Percentiles rank a stretch among this genome's conserved stretches.
Evolutionary conservation across 768 basidiomycete genomes (phyloP).

Genomic region (Calocybe indica): DNA sequence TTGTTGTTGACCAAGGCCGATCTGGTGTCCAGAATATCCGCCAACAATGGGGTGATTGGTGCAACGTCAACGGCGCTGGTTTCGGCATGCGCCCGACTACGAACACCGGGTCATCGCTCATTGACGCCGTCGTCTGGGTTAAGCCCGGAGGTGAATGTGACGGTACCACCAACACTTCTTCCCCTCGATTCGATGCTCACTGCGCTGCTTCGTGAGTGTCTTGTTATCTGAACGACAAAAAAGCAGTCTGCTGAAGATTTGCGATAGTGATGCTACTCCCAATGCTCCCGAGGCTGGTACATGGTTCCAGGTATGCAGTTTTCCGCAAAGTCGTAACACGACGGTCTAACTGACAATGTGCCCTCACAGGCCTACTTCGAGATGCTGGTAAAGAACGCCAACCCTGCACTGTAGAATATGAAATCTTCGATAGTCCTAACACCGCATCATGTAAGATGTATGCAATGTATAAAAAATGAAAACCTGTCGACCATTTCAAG

Average conservation of each 20-base stretch:
- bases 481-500: too few species aligned
- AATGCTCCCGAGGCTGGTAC: constrained; percentile 59
- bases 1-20: constrained; percentile 65
- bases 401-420: constrained; percentile 38
- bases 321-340: too few species aligned
- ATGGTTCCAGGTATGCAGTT: constrained; percentile 47
- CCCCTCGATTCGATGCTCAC: constrained; percentile 46
- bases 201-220: constrained; percentile 40
- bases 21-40: constrained; percentile 60
- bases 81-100: constrained; percentile 56
- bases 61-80: constrained; percentile 60
- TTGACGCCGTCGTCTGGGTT: constrained; percentile 61
- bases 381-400: constrained; percentile 47
- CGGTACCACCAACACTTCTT: constrained; percentile 51
- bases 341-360: background rate
- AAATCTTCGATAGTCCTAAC: too few species aligned
- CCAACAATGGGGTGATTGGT: constrained; percentile 59
- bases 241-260: constrained; percentile 3
- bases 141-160: constrained; percentile 68
- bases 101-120: constrained; percentile 45
- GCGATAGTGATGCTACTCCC: constrained; percentile 40
- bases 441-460: too few species aligned
- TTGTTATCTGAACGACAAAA: background rate
- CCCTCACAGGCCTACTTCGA: constrained; percentile 42
- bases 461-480: too few species aligned